Evolutionary conservation across 441 rosid genomes (phyloP).

Genomic region (Euphorbia celastroides): DNA sequence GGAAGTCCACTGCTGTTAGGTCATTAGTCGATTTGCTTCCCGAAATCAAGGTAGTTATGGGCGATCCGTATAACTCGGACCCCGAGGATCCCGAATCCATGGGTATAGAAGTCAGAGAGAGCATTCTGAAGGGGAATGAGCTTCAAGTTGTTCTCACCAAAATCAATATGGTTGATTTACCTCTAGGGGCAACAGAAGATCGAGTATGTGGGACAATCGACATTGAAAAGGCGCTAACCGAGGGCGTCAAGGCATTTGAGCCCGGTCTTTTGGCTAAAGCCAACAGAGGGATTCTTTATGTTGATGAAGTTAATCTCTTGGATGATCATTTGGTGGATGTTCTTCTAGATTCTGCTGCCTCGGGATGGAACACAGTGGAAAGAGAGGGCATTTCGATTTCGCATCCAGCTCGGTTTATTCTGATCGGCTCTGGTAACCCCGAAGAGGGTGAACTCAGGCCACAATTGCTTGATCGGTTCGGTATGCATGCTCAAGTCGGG

Average conservation of each 20-base stretch:
- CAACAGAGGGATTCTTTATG: constrained; percentile 89
- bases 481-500: constrained; percentile 97
- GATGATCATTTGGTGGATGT: constrained; percentile 97
- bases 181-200: constrained; percentile 93
- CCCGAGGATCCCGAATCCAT: constrained; percentile 83
- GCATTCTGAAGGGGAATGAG: constrained; percentile 43
- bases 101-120: constrained; percentile 84
- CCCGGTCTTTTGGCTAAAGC: constrained; percentile 96
- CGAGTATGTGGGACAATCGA: constrained; percentile 91
- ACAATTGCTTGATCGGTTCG: constrained; percentile 89
- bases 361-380: constrained; percentile 98
- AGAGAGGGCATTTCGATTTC: constrained; percentile 96
- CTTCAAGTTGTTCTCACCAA: constrained; percentile 39
- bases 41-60: constrained; percentile 64
- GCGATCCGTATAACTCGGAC: constrained; percentile 89
- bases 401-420: constrained; percentile 95
- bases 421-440: constrained; percentile 96
- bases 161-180: constrained; percentile 96
- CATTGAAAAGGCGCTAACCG: constrained; percentile 91
- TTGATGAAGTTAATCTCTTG: constrained; percentile 88
- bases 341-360: constrained; percentile 95
- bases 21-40: constrained; percentile 88
- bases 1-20: constrained; percentile 85
- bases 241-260: constrained; percentile 95
- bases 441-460: constrained; percentile 98